Conservation (phyloP, 345 rosid species). For the Lumnitzera racemosa region DNA sequence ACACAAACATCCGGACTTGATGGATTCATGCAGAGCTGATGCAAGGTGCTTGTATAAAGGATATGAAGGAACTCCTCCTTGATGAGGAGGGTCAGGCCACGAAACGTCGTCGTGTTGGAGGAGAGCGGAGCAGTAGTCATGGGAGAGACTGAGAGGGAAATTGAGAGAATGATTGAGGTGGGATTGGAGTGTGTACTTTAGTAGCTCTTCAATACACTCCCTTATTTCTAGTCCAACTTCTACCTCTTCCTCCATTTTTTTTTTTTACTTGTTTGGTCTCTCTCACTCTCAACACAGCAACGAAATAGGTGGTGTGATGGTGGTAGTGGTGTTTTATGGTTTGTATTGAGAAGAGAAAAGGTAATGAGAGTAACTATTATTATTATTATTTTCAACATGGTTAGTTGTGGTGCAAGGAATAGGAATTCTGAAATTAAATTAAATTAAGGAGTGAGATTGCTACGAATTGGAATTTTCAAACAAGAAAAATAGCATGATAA, state of each 20-base stretch:
- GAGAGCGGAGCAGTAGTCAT: conserved; percentile 23
- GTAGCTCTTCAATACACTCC: conserved; percentile 19
- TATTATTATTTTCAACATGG: too few relatives aligned
- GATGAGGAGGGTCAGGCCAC: conserved; percentile 1
- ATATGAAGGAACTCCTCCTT: conserved; percentile 14
- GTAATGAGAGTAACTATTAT: too few relatives aligned
- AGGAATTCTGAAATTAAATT: too few relatives aligned
- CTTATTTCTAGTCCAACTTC: conserved; percentile 12
- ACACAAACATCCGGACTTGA: conserved; percentile 18
- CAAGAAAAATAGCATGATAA: too few relatives aligned
- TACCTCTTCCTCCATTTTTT: background rate
- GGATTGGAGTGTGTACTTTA: conserved; percentile 22
- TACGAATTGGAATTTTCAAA: too few relatives aligned
- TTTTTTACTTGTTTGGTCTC: too few relatives aligned
- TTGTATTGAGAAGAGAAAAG: too few relatives aligned
- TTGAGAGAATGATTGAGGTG: conserved; percentile 7
- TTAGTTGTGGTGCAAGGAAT: too few relatives aligned
- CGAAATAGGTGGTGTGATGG: too few relatives aligned
- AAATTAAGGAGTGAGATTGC: too few relatives aligned
- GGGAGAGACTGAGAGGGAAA: conserved; percentile 15
- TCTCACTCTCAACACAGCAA: too few relatives aligned
- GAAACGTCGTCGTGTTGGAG: conserved; percentile 11
- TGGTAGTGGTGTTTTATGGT: too few relatives aligned
- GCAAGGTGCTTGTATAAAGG: conserved; percentile 45
- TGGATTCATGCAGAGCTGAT: conserved; percentile 27